Conservation (phyloP, 768 basidiomycete species). For the Tricholoma furcatifolium region DNA sequence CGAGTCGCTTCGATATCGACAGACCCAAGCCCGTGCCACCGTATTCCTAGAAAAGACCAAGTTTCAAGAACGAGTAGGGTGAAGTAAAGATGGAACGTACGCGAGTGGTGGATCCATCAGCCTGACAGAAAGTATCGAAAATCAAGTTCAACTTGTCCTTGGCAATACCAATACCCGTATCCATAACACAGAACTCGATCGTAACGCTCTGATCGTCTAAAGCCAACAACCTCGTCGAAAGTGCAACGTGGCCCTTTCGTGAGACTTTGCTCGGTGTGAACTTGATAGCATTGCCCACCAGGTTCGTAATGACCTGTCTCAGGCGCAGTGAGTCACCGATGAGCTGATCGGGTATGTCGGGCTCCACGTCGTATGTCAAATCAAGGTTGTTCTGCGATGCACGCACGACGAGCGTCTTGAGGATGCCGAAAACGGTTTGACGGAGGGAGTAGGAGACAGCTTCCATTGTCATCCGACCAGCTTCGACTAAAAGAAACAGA, state of each 20-base stretch:
- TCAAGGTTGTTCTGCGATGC: constrained; percentile 97
- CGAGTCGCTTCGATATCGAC: constrained; percentile 96
- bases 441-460: constrained; percentile 97
- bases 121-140: constrained; percentile 99
- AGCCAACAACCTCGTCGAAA: constrained; percentile 79
- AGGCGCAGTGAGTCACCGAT: constrained; percentile 95
- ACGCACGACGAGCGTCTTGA: constrained; percentile 97
- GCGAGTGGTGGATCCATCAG: constrained; percentile 96
- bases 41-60: constrained; percentile 65
- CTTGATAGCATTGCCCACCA: constrained; percentile 96
- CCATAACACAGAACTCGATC: constrained; percentile 95
- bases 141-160: constrained; percentile 98
- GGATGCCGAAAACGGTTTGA: constrained; percentile 95
- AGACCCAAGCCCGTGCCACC: constrained; percentile 96
- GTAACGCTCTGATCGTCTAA: constrained; percentile 83
- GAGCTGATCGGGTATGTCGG: constrained; percentile 93
- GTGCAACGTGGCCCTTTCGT: constrained; percentile 84
- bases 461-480: constrained; percentile 99
- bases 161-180: constrained; percentile 98
- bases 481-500: constrained; percentile 68
- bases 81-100: constrained; percentile 41
- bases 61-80: constrained; percentile 2
- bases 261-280: constrained; percentile 84
- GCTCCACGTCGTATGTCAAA: constrained; percentile 94
- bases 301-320: constrained; percentile 92